Evolutionary conservation across 1,284 basidiomycete species (phyloP), one percentile per base, ranked within the genome.

Genomic region (Cronartium ribicola): DNA sequence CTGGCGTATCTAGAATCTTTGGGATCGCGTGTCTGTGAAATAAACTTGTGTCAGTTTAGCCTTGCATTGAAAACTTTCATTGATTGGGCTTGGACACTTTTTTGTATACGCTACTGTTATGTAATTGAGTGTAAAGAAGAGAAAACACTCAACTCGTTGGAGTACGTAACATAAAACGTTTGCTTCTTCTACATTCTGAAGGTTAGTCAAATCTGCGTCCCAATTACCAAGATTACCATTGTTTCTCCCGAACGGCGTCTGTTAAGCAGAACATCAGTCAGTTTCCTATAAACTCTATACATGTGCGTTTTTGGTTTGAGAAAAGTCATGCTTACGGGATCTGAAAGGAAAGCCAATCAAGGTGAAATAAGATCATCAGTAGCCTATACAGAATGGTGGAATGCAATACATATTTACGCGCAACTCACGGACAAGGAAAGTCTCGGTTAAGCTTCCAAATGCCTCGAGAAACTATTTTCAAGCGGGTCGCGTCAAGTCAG

Each of bases 1-100:
- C 29, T 55, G n/a, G 51, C n/a, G 51, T 55, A 55, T 55, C n/a
- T 10, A 7, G 17, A n/a, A 55, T 55, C 10, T 20, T n/a, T 55
- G 29, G 51, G 14, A 55, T 55, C 51, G n/a, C 51, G 51, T 20
- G 51, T 55, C 14, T 55, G 29, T 55, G 14, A 55, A 55, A 55
- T 14, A 2, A n/a, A 55, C 29, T 29, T 29, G 29, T 29, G 29
- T 29, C 29, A 29, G 29, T 29, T 29, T 29, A 29, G 29, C 29
- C 29, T 29, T 29, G 29, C 29, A 2, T 29, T 29, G n/a, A 20
- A n/a, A 55, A 55, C 7, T 11, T 55, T 4, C 3, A 20, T 55
- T 55, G 17, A 55, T 20, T 14, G 29, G 13, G 3, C 29, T n/a
- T 55, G 14, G 7, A 20, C 10, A 20, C n/a, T 55, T 55, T n/a